phyloP scores from a whole-genome alignment of 1,284 basidiomycete genomes.

The Anthracocystis panici-leucophaei region DNA sequence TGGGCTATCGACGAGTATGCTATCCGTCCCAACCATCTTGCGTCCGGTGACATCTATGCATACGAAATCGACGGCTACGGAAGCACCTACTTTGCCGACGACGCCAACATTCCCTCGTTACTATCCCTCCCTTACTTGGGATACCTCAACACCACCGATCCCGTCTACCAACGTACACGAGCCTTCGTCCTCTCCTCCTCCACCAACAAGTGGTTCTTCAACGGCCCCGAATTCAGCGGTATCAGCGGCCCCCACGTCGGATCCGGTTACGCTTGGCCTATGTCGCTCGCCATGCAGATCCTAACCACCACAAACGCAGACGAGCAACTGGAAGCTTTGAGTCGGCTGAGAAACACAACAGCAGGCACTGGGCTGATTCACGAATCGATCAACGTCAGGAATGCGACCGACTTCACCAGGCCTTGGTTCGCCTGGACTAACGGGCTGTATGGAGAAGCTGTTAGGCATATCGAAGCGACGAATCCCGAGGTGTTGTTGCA shows the following conservation, averaged over 20 bases:
- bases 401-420: conserved; percentile 55
- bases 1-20: conserved; percentile 34
- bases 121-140: conserved; percentile 61
- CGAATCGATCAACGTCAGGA: conserved; percentile 55
- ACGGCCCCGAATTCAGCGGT: conserved; percentile 39
- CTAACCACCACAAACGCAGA: conserved; percentile 50
- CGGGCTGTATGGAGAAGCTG: conserved; percentile 54
- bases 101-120: conserved; percentile 62
- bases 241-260: conserved; percentile 62
- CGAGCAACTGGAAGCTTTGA: conserved; percentile 48
- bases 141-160: conserved; percentile 34
- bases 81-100: conserved; percentile 55
- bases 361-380: conserved; percentile 62
- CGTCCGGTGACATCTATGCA: conserved; percentile 50
- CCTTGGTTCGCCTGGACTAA: conserved; percentile 61
- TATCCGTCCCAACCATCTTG: conserved; percentile 22
- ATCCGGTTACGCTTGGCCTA: conserved; percentile 60
- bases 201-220: conserved; percentile 60
- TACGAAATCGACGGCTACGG: conserved; percentile 65
- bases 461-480: conserved; percentile 50
- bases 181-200: conserved; percentile 33
- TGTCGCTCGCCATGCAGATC: conserved; percentile 54
- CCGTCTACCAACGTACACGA: conserved; percentile 54
- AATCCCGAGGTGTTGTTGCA: conserved; percentile 40
- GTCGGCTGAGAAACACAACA: conserved; percentile 51